Conservation (phyloP, 139 green algal genomes). For the Chlorokybus atmophyticus region DNA sequence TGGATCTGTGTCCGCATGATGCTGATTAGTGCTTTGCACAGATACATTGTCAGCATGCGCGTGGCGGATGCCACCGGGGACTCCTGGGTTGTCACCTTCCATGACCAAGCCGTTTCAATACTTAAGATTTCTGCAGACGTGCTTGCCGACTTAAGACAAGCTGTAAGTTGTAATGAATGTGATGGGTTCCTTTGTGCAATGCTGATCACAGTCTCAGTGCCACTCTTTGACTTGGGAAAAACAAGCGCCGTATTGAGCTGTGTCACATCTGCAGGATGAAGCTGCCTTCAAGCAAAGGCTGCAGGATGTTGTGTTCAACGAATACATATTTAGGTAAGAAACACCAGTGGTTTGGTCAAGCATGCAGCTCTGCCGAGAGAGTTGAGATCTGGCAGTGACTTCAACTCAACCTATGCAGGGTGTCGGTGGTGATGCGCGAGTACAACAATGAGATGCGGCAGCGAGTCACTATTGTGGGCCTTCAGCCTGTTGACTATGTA, state of each 20-base stretch:
- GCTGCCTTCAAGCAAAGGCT: too few relatives aligned
- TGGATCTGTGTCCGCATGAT: background rate
- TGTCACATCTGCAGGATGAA: too few relatives aligned
- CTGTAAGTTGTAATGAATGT: too few relatives aligned
- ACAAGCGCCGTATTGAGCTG: too few relatives aligned
- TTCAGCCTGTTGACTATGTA: background rate
- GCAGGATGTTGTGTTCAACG: too few relatives aligned
- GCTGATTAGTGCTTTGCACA: background rate
- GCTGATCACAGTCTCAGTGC: too few relatives aligned
- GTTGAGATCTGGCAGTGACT: too few relatives aligned
- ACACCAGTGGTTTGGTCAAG: too few relatives aligned
- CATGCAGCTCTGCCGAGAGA: too few relatives aligned
- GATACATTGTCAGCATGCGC: slow-evolving; percentile 22
- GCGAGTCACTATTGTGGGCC: background rate
- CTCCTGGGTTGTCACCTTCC: slow-evolving; percentile 39
- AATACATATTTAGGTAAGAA: too few relatives aligned
- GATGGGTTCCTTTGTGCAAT: too few relatives aligned
- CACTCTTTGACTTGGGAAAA: too few relatives aligned
- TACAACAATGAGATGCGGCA: background rate
- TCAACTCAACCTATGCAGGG: background rate
- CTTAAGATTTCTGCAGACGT: slow-evolving; percentile 20
- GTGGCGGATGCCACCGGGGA: slow-evolving; percentile 37
- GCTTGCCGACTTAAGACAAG: slow-evolving; percentile 9
- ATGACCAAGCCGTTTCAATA: slow-evolving; percentile 15
- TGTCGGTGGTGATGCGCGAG: background rate